Evolutionary conservation across 441 rosid genomes (phyloP), one percentile per base, ranked within the genome.

Genomic region (Biscutella laevigata): DNA sequence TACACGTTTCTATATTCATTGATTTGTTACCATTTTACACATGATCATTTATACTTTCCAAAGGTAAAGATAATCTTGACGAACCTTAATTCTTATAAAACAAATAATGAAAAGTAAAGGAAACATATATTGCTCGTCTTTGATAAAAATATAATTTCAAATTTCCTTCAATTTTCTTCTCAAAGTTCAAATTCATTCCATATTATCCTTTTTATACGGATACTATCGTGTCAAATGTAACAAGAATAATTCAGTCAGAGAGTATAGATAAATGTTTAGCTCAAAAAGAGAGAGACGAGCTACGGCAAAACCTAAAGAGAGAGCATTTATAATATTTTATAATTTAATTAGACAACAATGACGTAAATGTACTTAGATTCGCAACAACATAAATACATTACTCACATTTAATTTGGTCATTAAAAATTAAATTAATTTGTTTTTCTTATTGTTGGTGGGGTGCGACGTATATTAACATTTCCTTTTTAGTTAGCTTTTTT

Each of bases 301-400:
- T 30, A 46, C 34, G 57, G 22, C 47, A 6, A 37, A 37, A 46
- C 28, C 24, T 37, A 58, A 36, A 29, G 21, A 30, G 30, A 39
- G 15, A 6, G 59, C 69, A 64, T 48, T 57, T 20, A 64, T n/a
- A n/a, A n/a, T n/a, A n/a, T n/a, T n/a, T n/a, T n/a, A n/a, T n/a
- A n/a, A n/a, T n/a, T n/a, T n/a, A n/a, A 64, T 13, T 49, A 48
- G 59, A 41, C 57, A 57, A 53, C 54, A 50, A 59, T 50, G 35
- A 56, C 39, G 69, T 64, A 57, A n/a, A n/a, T n/a, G n/a, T n/a
- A n/a, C n/a, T 47, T 57, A 57, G 59, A 64, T 49, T 41, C 58
- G 41, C 64, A 56, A 56, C 47, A 57, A 49, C 53, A 57, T 25
- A 38, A 38, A 37, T 37, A 46, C 34, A n/a, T n/a, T n/a, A n/a